Conservation (phyloP, 176 grass and related monocot species). For the Lolium perenne region DNA sequence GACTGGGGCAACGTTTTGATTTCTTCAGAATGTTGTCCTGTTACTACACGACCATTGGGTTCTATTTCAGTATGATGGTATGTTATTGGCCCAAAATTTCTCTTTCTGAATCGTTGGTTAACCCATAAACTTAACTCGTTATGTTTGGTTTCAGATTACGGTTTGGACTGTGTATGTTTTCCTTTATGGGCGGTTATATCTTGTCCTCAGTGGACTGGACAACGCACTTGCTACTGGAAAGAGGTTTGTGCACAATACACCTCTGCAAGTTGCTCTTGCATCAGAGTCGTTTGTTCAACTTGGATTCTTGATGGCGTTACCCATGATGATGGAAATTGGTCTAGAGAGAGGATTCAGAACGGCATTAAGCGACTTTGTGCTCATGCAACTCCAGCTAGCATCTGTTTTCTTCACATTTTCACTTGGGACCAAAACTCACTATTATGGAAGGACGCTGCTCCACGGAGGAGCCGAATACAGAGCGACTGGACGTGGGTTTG, state of each 20-base stretch:
- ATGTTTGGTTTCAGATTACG: slow-evolving; percentile 66
- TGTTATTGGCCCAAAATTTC: background rate
- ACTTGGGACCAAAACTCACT: slow-evolving; percentile 97
- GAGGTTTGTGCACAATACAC: slow-evolving; percentile 77
- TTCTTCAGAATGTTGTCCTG: slow-evolving; percentile 99
- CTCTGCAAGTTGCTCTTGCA: slow-evolving; percentile 94
- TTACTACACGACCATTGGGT: slow-evolving; percentile 95
- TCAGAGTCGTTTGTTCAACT: slow-evolving; percentile 98
- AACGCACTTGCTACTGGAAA: slow-evolving; percentile 73
- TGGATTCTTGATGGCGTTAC: slow-evolving; percentile 92
- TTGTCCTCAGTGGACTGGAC: slow-evolving; percentile 97
- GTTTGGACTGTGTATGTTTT: slow-evolving; percentile 95
- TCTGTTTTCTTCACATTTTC: slow-evolving; percentile 99
- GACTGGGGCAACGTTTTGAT: slow-evolving; percentile 96
- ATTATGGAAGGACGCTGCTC: slow-evolving; percentile 90
- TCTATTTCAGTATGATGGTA: slow-evolving; percentile 99
- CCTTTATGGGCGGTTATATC: slow-evolving; percentile 93
- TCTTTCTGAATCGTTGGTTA: slow-evolving; percentile 7
- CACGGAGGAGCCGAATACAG: slow-evolving; percentile 98
- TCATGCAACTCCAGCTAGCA: slow-evolving; percentile 96
- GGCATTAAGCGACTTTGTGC: slow-evolving; percentile 92
- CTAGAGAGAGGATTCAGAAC: slow-evolving; percentile 96
- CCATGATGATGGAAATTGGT: slow-evolving; percentile 99
- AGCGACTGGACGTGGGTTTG: slow-evolving; percentile 95
- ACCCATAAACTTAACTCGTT: slow-evolving; percentile 8